Evolutionary conservation across 257 asterid species (phyloP).

Genomic region (Solanum lycopersicoides): DNA sequence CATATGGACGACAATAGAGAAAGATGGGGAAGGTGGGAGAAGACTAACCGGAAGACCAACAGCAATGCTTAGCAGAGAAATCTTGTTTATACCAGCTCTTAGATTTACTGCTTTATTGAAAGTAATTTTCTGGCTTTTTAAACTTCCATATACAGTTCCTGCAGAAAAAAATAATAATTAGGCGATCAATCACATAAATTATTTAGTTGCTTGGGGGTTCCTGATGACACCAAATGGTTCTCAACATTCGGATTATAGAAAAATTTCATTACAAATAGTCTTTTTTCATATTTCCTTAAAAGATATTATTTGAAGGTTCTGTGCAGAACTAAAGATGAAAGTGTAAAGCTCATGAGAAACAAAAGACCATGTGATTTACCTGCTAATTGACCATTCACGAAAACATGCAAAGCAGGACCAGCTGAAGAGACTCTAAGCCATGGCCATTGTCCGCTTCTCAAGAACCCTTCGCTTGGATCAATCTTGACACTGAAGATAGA

Average conservation of each 20-base stretch:
- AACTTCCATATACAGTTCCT: constrained; percentile 18
- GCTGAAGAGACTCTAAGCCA: constrained; percentile 68
- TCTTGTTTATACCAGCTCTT: constrained; percentile 14
- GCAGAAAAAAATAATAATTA: neutral
- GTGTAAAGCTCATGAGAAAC: neutral
- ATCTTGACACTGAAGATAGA: constrained; percentile 56
- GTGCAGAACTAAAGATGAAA: neutral
- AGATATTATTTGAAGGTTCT: neutral
- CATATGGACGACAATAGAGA: neutral
- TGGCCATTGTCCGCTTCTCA: constrained; percentile 68
- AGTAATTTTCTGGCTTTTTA: constrained; percentile 12
- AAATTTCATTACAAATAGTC: neutral
- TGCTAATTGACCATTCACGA: constrained; percentile 11
- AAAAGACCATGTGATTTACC: neutral
- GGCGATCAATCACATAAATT: neutral
- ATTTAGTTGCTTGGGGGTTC: neutral
- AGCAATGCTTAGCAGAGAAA: constrained; percentile 17
- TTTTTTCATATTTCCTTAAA: neutral
- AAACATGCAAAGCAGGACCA: constrained; percentile 36
- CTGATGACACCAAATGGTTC: neutral
- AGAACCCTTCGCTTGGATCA: constrained; percentile 50
- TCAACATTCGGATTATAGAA: neutral
- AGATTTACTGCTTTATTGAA: constrained; percentile 5
- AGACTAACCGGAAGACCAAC: constrained; percentile 22
- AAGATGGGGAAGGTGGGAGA: neutral